Base-by-base conservation (phyloP, 106 monocot species). In the Apostasia ramifera region DNA sequence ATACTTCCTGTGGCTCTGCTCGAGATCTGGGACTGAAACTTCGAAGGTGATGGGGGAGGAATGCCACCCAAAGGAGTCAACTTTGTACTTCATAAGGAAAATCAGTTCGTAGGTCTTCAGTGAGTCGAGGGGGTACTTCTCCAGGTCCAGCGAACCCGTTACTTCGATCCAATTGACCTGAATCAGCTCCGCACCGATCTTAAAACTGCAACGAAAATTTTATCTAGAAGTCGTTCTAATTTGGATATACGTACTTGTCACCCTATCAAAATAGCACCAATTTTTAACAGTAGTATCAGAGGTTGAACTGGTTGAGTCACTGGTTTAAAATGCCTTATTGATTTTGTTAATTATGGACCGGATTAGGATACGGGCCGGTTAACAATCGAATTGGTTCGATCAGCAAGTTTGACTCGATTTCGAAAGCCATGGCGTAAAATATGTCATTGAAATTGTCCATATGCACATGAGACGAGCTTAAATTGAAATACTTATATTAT, bases 61-160 rank as follows among this genome's bases (percentile, higher is more conserved):
- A 46, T n/a, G 45, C 74, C 74, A 74, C 6, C 74, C 74, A 57
- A 74, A 74, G 26, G 74, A 66, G 41, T 74, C 74, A 1, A 5
- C 39, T 2, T 66, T 74, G 57, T 66, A 74, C 74, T 58, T 74
- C 40, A 74, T 14, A 1, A 66, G 1, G 49, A 57, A 74, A 5
- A 58, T 0, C n/a, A 74, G 40, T 53, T 74, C 66, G 57, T 49
- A 74, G 8, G 8, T 57, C 9, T 56, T 57, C 47, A 40, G 14
- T 3, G 13, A n/a, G 57, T 38, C 40, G n/a, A 66, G 74, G 0
- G 1, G 42, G 2, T 11, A 14, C 41, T 66, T 66, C 40, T 56
- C 47, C 66, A 66, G 5, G 48, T 74, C 13, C 56, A 74, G 2
- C 3, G n/a, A 12, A 3, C 74, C 74, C 1, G n/a, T 66, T 10